phyloP scores from a whole-genome alignment of 805 yeast species.

The Kuraishia molischiana region DNA sequence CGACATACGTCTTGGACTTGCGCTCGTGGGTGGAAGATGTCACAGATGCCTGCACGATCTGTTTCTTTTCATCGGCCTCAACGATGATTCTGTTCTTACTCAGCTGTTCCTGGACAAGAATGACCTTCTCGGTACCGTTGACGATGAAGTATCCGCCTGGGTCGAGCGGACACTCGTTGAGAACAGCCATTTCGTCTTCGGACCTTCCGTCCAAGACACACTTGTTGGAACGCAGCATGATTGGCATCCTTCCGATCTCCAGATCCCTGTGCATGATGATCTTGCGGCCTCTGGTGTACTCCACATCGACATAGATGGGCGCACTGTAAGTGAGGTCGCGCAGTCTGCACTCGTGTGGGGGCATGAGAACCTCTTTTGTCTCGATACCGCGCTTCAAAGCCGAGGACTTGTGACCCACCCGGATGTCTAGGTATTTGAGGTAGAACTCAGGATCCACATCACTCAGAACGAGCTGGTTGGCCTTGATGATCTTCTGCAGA shows the following conservation, averaged over 20 bases:
- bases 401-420: slow-evolving; percentile 78
- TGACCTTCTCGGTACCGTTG: slow-evolving; percentile 96
- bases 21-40: slow-evolving; percentile 98
- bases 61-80: slow-evolving; percentile 93
- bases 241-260: slow-evolving; percentile 98
- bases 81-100: slow-evolving; percentile 96
- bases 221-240: slow-evolving; percentile 89
- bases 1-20: slow-evolving; percentile 93
- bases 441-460: slow-evolving; percentile 98
- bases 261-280: slow-evolving; percentile 83
- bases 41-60: slow-evolving; percentile 92
- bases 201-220: slow-evolving; percentile 76
- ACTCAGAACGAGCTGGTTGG: slow-evolving; percentile 79
- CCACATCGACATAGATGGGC: slow-evolving; percentile 93
- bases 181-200: slow-evolving; percentile 76
- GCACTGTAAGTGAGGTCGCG: slow-evolving; percentile 93
- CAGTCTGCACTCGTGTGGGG: slow-evolving; percentile 93
- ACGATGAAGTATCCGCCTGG: slow-evolving; percentile 99
- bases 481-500: slow-evolving; percentile 82
- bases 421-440: slow-evolving; percentile 82
- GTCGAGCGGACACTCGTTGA: slow-evolving; percentile 93
- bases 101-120: slow-evolving; percentile 92
- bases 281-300: slow-evolving; percentile 90
- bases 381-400: slow-evolving; percentile 25
- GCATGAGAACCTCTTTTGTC: slow-evolving; percentile 51